Base-by-base conservation (phyloP, 2,329 filamentous ascomycete species). In the Ceratocystis harringtonii region DNA sequence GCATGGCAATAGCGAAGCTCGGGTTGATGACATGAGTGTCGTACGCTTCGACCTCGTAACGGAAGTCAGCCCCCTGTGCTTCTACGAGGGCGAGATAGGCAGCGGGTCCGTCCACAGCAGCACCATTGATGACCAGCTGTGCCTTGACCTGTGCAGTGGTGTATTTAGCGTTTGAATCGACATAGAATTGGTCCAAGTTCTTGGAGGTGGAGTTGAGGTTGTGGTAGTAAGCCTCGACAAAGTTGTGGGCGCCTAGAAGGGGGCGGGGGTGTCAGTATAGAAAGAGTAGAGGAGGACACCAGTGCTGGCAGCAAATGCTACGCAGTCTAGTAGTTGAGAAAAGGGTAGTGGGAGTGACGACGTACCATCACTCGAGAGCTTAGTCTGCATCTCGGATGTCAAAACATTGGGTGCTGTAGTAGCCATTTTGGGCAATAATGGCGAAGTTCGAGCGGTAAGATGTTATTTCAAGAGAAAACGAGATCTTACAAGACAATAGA, bases 61-160 rank as follows among this genome's bases (percentile, higher is more conserved):
- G 75, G 17, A 85, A 76, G 76, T 77, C 70, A 69, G 75, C 57
- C 77, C 83, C 75, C 67, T 90, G 84, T 5, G 81, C 80, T 66
- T 85, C 80, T 69, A 91, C 88, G 32, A 90, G 80, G 19, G 80
- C 79, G 70, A 87, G 84, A 71, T 91, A 86, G 57, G 85, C 84
- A 62, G 78, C 76, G 0, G 85, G 86, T 65, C 83, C 80, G 43
- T 81, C 74, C 45, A 89, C 77, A 1, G 82, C 75, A 61, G 85
- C 84, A 70, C 91, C 90, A 76, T 95, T 95, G 79, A 91, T 86
- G 71, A 84, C 82, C 71, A 96, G 91, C 72, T 85, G 84, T 63
- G 89, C 80, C 43, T 79, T 78, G n/a, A 81, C 76, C 12, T 73
- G 52, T 30, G 61, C 62, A 61, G 65, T 32, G 43, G 62, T 50